Conservation (phyloP, 805 yeast species). For the Spathaspora hagerdaliae region DNA sequence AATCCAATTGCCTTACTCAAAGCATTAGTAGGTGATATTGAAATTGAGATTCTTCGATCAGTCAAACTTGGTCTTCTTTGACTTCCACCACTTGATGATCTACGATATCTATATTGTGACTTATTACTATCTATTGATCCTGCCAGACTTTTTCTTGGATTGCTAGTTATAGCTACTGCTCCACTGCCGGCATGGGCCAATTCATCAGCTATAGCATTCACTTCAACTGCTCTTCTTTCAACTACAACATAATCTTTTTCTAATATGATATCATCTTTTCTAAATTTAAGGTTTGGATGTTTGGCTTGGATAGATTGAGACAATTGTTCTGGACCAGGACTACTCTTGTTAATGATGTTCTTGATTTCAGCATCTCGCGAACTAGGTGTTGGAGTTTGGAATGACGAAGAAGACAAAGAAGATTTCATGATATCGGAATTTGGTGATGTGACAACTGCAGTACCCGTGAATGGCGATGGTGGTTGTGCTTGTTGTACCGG, state of each 20-base stretch:
- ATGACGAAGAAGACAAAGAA: background rate
- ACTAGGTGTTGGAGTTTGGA: background rate
- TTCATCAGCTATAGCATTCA: constrained; percentile 93
- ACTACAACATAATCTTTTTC: constrained; percentile 92
- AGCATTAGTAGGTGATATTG: constrained; percentile 82
- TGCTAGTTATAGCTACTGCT: constrained; percentile 39
- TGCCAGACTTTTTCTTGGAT: constrained; percentile 27
- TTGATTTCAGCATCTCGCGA: constrained; percentile 43
- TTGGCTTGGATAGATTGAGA: constrained; percentile 20
- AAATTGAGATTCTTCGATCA: constrained; percentile 62
- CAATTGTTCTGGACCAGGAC: constrained; percentile 38
- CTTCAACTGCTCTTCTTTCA: constrained; percentile 92
- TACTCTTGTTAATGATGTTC: constrained; percentile 37
- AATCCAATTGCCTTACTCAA: constrained; percentile 81
- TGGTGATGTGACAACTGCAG: background rate
- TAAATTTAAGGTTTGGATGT: constrained; percentile 6
- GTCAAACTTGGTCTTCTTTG: constrained; percentile 59
- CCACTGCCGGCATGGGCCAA: constrained; percentile 60
- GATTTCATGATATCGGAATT: background rate
- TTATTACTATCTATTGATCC: constrained; percentile 17
- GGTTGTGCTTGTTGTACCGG: background rate
- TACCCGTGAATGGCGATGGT: background rate
- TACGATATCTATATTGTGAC: constrained; percentile 8
- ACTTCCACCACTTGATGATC: constrained; percentile 43
- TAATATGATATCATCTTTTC: constrained; percentile 44